These are phyloP conservation scores for Jacaranda mimosifolia DNA, from an alignment of 257 asterid genomes.

Conservation along the genomic window DNA sequence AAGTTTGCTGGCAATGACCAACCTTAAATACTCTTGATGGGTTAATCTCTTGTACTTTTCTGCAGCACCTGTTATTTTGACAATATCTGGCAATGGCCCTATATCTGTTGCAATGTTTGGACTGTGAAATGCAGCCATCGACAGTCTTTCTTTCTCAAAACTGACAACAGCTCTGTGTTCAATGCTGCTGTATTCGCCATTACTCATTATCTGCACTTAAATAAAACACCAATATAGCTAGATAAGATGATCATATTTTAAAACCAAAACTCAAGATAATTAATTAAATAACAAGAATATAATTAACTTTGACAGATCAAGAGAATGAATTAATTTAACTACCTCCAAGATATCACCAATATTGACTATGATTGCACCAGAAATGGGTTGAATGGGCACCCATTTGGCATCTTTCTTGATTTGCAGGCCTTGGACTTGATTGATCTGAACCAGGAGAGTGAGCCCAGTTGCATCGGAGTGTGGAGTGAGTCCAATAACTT, in stretches of 20 bases:
- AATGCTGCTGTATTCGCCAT: constrained; percentile 47
- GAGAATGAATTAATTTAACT: background rate
- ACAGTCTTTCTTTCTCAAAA: constrained; percentile 39
- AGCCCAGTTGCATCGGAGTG: constrained; percentile 51
- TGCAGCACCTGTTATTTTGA: background rate
- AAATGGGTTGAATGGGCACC: constrained; percentile 46
- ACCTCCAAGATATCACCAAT: constrained; percentile 50
- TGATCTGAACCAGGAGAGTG: constrained; percentile 42
- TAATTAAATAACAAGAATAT: background rate
- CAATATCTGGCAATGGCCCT: constrained; percentile 39
- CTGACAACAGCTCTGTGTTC: constrained; percentile 48
- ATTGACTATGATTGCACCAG: constrained; percentile 46
- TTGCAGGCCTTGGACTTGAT: constrained; percentile 47
- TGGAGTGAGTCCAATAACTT: constrained; percentile 47
- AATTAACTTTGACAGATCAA: background rate
- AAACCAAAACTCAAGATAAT: too few species aligned
- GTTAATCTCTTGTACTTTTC: constrained; percentile 39
- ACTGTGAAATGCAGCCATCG: constrained; percentile 47
- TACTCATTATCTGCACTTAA: constrained; percentile 42
- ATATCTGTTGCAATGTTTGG: constrained; percentile 27
- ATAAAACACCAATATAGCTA: background rate
- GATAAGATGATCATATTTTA: too few species aligned
- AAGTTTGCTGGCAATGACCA: constrained; percentile 41
- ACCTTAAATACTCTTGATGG: constrained; percentile 34
- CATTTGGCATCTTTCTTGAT: constrained; percentile 41